Percentiles rank a stretch among this genome's conserved stretches.
Conservation (phyloP, 805 yeast species). For the Kodamaea hsintzibuensis region DNA sequence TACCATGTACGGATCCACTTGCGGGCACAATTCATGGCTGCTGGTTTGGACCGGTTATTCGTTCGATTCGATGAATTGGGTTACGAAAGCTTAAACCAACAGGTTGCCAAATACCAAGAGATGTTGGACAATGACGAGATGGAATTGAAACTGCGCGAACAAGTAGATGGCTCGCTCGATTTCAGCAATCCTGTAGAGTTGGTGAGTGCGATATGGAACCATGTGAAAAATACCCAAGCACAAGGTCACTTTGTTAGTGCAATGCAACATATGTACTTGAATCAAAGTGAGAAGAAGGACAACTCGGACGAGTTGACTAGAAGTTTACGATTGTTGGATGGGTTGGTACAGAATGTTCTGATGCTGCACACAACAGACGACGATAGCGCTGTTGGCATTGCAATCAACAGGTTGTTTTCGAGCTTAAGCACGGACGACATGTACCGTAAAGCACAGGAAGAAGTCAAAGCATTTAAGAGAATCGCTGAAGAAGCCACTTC, state of each 20-base stretch:
- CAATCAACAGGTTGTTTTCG: constrained; percentile 71
- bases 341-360: constrained; percentile 61
- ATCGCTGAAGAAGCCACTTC: constrained; percentile 30
- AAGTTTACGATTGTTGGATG: constrained; percentile 63
- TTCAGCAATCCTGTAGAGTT: constrained; percentile 74
- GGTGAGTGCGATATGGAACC: constrained; percentile 56
- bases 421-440: constrained; percentile 82
- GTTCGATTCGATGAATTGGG: constrained; percentile 37
- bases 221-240: constrained; percentile 58
- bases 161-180: constrained; percentile 46
- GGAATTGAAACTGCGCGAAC: constrained; percentile 38
- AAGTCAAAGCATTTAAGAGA: constrained; percentile 20
- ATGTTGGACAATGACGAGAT: constrained; percentile 56
- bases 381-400: constrained; percentile 61
- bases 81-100: constrained; percentile 61
- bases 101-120: constrained; percentile 61
- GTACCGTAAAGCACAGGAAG: constrained; percentile 64
- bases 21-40: constrained; percentile 46
- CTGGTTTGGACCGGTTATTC: constrained; percentile 23
- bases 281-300: constrained; percentile 52
- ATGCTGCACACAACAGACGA: constrained; percentile 52
- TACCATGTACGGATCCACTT: constrained; percentile 53
- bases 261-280: constrained; percentile 63
- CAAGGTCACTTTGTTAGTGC: constrained; percentile 61
- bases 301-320: constrained; percentile 44